Evolutionary conservation across 768 basidiomycete species (phyloP).

Genomic region (Rhizopogon roseolus): DNA sequence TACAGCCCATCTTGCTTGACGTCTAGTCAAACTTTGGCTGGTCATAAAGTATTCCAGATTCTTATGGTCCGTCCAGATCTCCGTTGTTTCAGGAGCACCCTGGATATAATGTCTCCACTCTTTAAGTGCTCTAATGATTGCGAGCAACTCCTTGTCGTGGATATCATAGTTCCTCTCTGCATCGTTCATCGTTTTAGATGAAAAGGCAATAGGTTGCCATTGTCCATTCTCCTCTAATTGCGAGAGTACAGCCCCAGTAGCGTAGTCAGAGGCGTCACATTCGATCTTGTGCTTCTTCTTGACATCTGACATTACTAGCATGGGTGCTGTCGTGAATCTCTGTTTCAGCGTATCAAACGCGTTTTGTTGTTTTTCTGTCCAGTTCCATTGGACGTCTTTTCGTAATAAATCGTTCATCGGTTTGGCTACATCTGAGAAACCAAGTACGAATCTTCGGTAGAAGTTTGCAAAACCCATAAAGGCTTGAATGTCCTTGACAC

Average conservation of each 20-base stretch:
- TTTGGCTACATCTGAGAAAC: slow-evolving; percentile 21
- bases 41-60: slow-evolving; percentile 34
- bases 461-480: slow-evolving; percentile 29
- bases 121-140: not conserved
- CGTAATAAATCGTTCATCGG: slow-evolving; percentile 22
- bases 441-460: slow-evolving; percentile 23
- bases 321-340: slow-evolving; percentile 20
- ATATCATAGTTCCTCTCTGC: slow-evolving; percentile 38
- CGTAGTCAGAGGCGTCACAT: not conserved
- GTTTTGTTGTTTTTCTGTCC: slow-evolving; percentile 13
- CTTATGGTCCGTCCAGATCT: slow-evolving; percentile 24
- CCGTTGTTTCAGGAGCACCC: not conserved
- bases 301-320: slow-evolving; percentile 6
- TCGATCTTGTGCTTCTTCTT: not conserved
- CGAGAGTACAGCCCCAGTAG: not conserved
- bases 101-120: not conserved
- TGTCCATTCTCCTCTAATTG: not conserved
- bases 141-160: slow-evolving; percentile 22
- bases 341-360: slow-evolving; percentile 29
- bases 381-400: slow-evolving; percentile 21
- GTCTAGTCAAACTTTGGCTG: slow-evolving; percentile 14
- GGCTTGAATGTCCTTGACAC: slow-evolving; percentile 12
- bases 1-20: slow-evolving; percentile 22
- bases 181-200: slow-evolving; percentile 18
- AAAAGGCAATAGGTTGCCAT: slow-evolving; percentile 26